phyloP scores from a whole-genome alignment of 306 rosid genomes.

The Cajanus cajan region DNA sequence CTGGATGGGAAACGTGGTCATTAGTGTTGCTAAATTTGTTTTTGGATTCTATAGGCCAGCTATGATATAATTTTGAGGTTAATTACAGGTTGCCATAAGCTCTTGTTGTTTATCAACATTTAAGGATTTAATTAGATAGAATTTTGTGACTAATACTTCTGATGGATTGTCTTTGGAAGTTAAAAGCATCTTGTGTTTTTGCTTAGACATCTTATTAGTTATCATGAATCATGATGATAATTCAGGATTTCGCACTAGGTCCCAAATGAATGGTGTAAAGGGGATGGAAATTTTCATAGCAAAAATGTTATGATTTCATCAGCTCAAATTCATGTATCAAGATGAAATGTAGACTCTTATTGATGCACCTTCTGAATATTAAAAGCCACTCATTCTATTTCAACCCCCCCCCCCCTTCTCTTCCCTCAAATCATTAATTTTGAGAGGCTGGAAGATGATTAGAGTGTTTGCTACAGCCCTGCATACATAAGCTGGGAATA shows the following conservation, averaged over 20 bases:
- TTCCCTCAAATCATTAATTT: background rate
- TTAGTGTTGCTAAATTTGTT: slow-evolving; percentile 10
- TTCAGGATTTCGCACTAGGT: background rate
- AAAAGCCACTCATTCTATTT: background rate
- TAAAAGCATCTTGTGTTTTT: slow-evolving; percentile 6
- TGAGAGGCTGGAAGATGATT: background rate
- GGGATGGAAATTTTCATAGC: background rate
- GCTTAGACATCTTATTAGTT: background rate
- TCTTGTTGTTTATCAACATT: background rate
- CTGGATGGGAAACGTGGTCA: slow-evolving; percentile 6
- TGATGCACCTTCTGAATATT: background rate
- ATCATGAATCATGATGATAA: slow-evolving; percentile 1
- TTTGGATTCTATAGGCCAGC: background rate
- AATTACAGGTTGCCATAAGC: slow-evolving; percentile 10
- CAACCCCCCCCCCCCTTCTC: too few species aligned
- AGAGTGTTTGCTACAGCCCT: background rate
- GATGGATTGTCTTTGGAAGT: slow-evolving; percentile 12
- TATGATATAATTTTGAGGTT: background rate
- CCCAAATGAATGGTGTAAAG: slow-evolving; percentile 2
- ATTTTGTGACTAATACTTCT: background rate
- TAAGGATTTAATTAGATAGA: background rate
- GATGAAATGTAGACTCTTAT: background rate
- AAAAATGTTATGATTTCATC: background rate
- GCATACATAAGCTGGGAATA: background rate
- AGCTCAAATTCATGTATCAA: background rate